phyloP scores from a whole-genome alignment of 2,329 filamentous ascomycete genomes.

The Ceratocystis smalleyi region DNA sequence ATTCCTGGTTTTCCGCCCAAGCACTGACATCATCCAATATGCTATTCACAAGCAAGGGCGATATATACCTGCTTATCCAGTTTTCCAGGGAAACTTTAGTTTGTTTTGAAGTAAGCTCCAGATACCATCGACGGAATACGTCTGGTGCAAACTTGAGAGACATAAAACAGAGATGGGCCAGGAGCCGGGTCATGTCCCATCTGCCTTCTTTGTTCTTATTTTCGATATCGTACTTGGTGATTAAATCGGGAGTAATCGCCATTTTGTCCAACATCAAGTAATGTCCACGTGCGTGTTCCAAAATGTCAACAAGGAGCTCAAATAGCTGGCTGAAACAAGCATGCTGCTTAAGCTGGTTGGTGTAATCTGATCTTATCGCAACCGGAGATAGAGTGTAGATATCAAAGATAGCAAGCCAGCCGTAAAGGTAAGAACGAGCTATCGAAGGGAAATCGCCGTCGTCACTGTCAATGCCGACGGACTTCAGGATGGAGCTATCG shows the following conservation, averaged over 20 bases:
- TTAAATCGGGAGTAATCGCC: conserved; percentile 42
- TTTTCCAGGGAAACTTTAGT: conserved; percentile 62
- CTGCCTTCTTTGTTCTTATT: conserved; percentile 40
- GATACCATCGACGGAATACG: conserved; percentile 71
- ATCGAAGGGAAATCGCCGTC: not conserved
- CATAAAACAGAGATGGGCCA: conserved; percentile 76
- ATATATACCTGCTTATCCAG: conserved; percentile 79
- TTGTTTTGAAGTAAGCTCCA: conserved; percentile 64
- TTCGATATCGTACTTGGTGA: conserved; percentile 38
- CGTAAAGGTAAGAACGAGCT: conserved; percentile 60
- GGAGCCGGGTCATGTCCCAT: conserved; percentile 59
- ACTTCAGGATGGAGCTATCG: not conserved
- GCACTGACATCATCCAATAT: conserved; percentile 50
- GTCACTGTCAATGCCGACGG: not conserved
- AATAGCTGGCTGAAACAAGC: conserved; percentile 54
- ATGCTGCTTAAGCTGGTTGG: conserved; percentile 59
- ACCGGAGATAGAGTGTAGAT: conserved; percentile 64
- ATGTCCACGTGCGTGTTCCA: conserved; percentile 61
- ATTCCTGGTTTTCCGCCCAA: conserved; percentile 45
- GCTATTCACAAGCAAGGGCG: conserved; percentile 50
- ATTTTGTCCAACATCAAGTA: conserved; percentile 59
- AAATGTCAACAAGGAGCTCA: conserved; percentile 66
- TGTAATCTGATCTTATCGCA: conserved; percentile 69
- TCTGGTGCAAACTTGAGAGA: conserved; percentile 61
- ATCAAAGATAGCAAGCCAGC: conserved; percentile 83